These are phyloP conservation scores for Lippia alba DNA, from an alignment of 305 asterid species.

Conservation along the genomic window DNA sequence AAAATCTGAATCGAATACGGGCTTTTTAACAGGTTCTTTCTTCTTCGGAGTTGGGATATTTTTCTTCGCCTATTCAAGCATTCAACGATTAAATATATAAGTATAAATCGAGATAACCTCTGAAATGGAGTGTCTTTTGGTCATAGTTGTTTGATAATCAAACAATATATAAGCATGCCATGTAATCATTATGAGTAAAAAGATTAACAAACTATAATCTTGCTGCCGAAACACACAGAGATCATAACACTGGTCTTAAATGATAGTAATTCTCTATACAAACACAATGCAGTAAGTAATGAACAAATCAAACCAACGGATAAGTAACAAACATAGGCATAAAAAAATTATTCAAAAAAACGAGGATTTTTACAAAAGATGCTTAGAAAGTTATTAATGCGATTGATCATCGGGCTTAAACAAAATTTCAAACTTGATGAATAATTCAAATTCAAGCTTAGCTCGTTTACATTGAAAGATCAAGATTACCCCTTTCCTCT, in stretches of 20 bases:
- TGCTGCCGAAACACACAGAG: background rate
- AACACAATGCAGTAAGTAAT: background rate
- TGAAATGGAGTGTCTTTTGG: no score
- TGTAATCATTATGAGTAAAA: background rate
- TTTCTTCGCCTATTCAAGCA: conserved; percentile 54
- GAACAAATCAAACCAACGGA: conserved; percentile 7
- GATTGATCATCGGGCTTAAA: no score
- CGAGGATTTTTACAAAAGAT: no score
- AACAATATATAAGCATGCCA: background rate
- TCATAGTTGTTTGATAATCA: background rate
- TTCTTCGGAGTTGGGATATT: conserved; percentile 52
- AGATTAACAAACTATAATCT: background rate
- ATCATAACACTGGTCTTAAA: background rate
- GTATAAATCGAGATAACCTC: no score
- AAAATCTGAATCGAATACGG: conserved; percentile 50
- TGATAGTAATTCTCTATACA: background rate
- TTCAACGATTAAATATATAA: background rate
- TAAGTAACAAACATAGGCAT: background rate
- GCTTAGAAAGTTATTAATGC: no score
- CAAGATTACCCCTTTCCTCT: conserved; percentile 44
- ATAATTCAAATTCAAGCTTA: background rate
- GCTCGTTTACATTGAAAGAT: background rate
- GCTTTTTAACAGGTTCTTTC: conserved; percentile 40
- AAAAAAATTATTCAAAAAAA: background rate
- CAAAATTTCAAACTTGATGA: background rate